phyloP scores from a whole-genome alignment of 495 filamentous ascomycete genomes.

The Cairneyella variabilis region DNA sequence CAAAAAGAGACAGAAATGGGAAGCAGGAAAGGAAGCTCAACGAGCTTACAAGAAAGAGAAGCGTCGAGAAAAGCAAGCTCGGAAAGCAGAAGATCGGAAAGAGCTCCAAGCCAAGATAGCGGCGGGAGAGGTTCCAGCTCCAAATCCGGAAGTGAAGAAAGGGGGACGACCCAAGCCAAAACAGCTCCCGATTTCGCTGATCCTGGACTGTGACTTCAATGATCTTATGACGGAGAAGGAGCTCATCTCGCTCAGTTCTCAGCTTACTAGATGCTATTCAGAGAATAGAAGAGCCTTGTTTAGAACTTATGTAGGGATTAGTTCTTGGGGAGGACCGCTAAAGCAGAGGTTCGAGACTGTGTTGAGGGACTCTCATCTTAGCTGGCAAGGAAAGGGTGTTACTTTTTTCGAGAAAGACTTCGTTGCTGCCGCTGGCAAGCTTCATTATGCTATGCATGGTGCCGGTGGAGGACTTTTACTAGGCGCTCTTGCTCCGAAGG shows the following conservation, averaged over 20 bases:
- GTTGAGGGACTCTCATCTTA: conserved; percentile 59
- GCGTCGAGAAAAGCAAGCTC: conserved; percentile 56
- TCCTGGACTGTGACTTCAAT: conserved; percentile 93
- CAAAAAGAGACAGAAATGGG: conserved; percentile 60
- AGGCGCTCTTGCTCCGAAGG: too few species aligned
- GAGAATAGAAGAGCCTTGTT: conserved; percentile 68
- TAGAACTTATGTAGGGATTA: conserved; percentile 66
- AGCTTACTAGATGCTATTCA: conserved; percentile 85
- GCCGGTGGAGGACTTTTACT: conserved; percentile 17
- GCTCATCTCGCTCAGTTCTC: conserved; percentile 70
- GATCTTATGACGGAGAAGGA: conserved; percentile 82
- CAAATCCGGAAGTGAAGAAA: conserved; percentile 20
- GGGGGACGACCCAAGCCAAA: conserved; percentile 32
- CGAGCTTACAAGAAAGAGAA: conserved; percentile 71
- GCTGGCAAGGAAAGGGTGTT: conserved; percentile 82
- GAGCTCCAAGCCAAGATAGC: conserved; percentile 37
- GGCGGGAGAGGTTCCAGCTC: conserved; percentile 35
- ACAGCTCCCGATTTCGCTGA: conserved; percentile 67
- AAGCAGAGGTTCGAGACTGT: conserved; percentile 75
- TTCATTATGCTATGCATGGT: conserved; percentile 34
- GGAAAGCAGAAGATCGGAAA: conserved; percentile 39
- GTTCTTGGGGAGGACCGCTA: conserved; percentile 71
- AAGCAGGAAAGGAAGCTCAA: conserved; percentile 62
- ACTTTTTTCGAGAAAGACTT: conserved; percentile 69
- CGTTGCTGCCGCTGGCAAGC: conserved; percentile 53